These are phyloP conservation scores for Leccinum griseonigrum DNA, from an alignment of 1,284 basidiomycete genomes.

Conservation along the genomic window DNA sequence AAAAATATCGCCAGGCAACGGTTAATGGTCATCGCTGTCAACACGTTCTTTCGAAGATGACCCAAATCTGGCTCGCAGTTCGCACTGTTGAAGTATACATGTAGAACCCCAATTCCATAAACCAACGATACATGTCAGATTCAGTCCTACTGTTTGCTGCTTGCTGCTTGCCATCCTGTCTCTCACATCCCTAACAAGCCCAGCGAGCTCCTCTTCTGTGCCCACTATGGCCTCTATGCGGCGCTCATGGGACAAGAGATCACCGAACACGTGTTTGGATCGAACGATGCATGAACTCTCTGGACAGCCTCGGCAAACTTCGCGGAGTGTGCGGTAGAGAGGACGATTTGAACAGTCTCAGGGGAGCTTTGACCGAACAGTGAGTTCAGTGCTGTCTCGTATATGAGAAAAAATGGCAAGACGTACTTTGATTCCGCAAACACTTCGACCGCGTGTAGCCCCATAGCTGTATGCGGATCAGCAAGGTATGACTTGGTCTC, in stretches of 20 bases:
- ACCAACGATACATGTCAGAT: neutral
- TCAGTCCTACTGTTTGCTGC: neutral
- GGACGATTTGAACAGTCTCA: constrained; percentile 72
- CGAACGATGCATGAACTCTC: constrained; percentile 64
- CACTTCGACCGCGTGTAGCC: constrained; percentile 61
- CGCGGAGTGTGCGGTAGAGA: constrained; percentile 97
- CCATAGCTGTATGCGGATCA: constrained; percentile 98
- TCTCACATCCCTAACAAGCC: constrained; percentile 75
- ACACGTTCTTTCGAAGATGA: too few species aligned
- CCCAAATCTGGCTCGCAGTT: too few species aligned
- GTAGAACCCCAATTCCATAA: neutral
- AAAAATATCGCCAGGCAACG: too few species aligned
- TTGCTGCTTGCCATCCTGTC: constrained; percentile 45
- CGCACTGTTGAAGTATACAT: too few species aligned
- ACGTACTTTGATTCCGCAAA: constrained; percentile 27
- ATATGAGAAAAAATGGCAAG: neutral
- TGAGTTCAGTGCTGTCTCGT: neutral
- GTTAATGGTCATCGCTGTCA: too few species aligned
- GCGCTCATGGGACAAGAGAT: constrained; percentile 72
- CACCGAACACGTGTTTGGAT: constrained; percentile 84
- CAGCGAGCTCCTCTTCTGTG: constrained; percentile 63
- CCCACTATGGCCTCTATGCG: constrained; percentile 75
- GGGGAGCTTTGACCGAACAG: constrained; percentile 40
- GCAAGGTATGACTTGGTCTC: constrained; percentile 69
- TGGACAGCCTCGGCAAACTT: constrained; percentile 97